phyloP scores from a whole-genome alignment of 139 green algal genomes.

The Auxenochlorella pyrenoidosa region DNA sequence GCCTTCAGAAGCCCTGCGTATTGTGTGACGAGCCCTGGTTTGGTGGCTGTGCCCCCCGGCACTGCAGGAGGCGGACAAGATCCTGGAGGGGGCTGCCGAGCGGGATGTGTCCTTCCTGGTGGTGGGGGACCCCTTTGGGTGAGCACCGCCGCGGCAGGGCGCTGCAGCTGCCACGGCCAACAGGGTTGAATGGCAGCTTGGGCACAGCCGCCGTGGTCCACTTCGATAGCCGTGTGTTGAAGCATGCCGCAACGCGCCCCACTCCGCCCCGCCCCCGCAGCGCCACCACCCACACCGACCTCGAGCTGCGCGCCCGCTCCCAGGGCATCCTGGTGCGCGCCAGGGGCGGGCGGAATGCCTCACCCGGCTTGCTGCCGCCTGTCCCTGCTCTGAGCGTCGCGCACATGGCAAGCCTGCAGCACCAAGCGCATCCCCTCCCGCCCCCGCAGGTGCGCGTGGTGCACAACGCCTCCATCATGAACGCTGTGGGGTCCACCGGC shows the following conservation, averaged over 20 bases:
- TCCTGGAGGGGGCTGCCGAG: slow-evolving; percentile 82
- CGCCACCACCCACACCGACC: slow-evolving; percentile 96
- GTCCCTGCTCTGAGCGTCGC: background rate
- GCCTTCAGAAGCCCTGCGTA: too few relatives aligned
- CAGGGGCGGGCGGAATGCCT: too few relatives aligned
- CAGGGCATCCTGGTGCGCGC: slow-evolving; percentile 74
- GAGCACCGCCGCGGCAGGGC: background rate
- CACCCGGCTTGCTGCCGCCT: background rate
- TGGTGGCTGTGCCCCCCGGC: background rate
- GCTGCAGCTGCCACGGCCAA: background rate
- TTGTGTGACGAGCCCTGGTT: too few relatives aligned
- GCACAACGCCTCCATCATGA: slow-evolving; percentile 99
- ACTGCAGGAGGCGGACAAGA: slow-evolving; percentile 79
- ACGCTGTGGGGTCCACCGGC: slow-evolving; percentile 91
- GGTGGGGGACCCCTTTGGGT: slow-evolving; percentile 97
- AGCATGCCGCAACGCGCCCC: background rate
- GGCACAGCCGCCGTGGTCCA: too few relatives aligned
- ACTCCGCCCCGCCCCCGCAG: slow-evolving; percentile 42
- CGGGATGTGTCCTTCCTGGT: slow-evolving; percentile 96
- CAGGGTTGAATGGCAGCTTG: too few relatives aligned
- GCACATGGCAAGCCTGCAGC: background rate
- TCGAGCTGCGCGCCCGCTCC: slow-evolving; percentile 86
- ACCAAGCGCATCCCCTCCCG: background rate
- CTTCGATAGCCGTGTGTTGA: too few relatives aligned
- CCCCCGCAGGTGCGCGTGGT: slow-evolving; percentile 63